A percentile compares a stretch with the other conserved stretches of the same genome.
phyloP scores from a whole-genome alignment of 352 stramenopile species.

The Phytophthora meadii region DNA sequence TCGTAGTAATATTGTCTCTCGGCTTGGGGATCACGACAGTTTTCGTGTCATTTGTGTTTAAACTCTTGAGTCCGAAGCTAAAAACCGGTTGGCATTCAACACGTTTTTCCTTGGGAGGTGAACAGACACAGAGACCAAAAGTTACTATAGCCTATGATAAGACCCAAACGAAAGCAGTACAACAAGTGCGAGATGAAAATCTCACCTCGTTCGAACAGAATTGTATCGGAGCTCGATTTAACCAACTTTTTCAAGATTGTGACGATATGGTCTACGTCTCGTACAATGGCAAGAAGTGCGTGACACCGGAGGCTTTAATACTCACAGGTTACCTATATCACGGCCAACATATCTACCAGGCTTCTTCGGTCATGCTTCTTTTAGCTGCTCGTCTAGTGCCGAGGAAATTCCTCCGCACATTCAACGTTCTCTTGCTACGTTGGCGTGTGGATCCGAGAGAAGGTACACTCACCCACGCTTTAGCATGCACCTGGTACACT shows the following conservation, averaged over 20 bases:
- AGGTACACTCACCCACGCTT: background rate
- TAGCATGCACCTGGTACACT: slow-evolving; percentile 24
- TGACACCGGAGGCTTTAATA: slow-evolving; percentile 11
- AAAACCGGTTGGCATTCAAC: background rate
- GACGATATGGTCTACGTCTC: slow-evolving; percentile 17
- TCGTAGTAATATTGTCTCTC: slow-evolving; percentile 13
- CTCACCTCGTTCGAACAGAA: slow-evolving; percentile 24
- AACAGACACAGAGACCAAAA: background rate
- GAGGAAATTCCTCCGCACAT: slow-evolving; percentile 18
- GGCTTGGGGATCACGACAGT: slow-evolving; percentile 1
- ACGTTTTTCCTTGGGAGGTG: background rate
- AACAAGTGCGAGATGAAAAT: slow-evolving; percentile 1
- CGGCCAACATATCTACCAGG: slow-evolving; percentile 25
- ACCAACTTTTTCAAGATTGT: slow-evolving; percentile 12
- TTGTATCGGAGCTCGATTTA: slow-evolving; percentile 17
- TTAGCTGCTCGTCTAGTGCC: slow-evolving; percentile 19
- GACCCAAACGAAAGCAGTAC: background rate
- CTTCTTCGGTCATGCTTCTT: slow-evolving; percentile 18
- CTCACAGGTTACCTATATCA: slow-evolving; percentile 28
- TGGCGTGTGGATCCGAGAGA: slow-evolving; percentile 19
- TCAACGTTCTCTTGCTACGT: slow-evolving; percentile 27
- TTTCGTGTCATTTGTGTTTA: slow-evolving; percentile 7
- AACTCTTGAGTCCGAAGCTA: background rate
- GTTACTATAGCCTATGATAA: background rate
- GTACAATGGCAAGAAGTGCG: slow-evolving; percentile 22